Evolutionary conservation across 108 stramenopile species (phyloP).

Genomic region (Chaetoceros tenuissimus): DNA sequence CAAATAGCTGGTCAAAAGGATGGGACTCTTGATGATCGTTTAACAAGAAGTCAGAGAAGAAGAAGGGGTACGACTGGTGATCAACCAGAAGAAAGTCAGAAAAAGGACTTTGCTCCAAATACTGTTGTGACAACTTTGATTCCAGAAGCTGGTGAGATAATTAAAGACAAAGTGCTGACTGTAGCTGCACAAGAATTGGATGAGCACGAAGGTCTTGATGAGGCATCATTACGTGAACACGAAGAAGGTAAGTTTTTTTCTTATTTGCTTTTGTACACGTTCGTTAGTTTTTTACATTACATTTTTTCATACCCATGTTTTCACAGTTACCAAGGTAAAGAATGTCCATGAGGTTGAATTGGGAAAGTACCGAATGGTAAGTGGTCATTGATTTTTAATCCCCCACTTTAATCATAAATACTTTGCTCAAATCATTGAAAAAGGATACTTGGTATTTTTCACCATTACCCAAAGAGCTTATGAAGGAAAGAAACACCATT

Average conservation of each 20-base stretch:
- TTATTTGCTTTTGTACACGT: no score
- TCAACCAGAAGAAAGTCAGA: conserved; percentile 6
- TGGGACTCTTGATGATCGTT: background rate
- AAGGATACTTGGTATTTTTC: conserved; percentile 99
- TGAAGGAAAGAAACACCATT: conserved; percentile 61
- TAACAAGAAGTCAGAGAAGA: conserved; percentile 14
- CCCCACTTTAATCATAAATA: no score
- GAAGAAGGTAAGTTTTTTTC: no score
- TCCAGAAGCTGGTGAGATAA: conserved; percentile 39
- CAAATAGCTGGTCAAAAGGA: background rate
- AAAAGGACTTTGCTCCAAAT: conserved; percentile 12
- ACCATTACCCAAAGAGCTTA: conserved; percentile 93
- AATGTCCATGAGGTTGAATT: conserved; percentile 91
- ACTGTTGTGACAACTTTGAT: conserved; percentile 31
- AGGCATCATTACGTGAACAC: conserved; percentile 89
- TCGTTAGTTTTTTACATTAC: no score
- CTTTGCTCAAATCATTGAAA: no score
- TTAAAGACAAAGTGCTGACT: conserved; percentile 70
- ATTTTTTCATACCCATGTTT: no score
- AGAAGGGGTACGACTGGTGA: conserved; percentile 8
- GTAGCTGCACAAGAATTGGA: conserved; percentile 85
- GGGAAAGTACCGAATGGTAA: conserved; percentile 37
- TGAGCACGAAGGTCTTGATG: conserved; percentile 98
- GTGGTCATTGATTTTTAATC: no score
- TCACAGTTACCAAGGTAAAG: conserved; percentile 97